Evolutionary conservation across 805 yeast species (phyloP).

Genomic region (Debaryomyces maramus): DNA sequence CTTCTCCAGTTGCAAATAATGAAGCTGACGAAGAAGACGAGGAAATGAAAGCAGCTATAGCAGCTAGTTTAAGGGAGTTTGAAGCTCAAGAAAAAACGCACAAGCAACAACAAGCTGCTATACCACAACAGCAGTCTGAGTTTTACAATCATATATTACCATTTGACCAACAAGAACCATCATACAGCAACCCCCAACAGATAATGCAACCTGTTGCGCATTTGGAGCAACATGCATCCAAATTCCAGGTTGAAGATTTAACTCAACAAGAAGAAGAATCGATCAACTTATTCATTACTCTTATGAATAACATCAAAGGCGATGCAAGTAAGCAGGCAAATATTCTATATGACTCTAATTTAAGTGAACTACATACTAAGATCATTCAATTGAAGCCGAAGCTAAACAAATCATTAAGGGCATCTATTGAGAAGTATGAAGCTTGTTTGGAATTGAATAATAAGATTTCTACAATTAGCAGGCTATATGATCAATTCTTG

Average conservation of each 20-base stretch:
- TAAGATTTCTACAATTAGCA: slow-evolving; percentile 71
- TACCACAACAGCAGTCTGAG: slow-evolving; percentile 19
- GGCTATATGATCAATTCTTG: slow-evolving; percentile 72
- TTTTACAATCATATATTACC: slow-evolving; percentile 32
- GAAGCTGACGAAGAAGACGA: slow-evolving; percentile 66
- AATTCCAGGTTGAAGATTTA: slow-evolving; percentile 32
- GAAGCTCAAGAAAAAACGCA: slow-evolving; percentile 33
- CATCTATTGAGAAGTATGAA: slow-evolving; percentile 63
- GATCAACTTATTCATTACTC: slow-evolving; percentile 65
- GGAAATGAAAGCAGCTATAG: slow-evolving; percentile 91
- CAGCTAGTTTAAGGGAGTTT: slow-evolving; percentile 80
- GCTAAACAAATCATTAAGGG: slow-evolving; percentile 57
- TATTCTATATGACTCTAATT: slow-evolving; percentile 46
- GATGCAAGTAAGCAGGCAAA: slow-evolving; percentile 43
- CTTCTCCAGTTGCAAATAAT: slow-evolving; percentile 17
- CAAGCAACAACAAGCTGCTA: slow-evolving; percentile 13
- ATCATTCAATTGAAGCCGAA: slow-evolving; percentile 69
- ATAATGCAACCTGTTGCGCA: slow-evolving; percentile 6
- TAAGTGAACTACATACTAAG: slow-evolving; percentile 58
- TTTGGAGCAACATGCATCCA: neutral
- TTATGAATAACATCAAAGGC: slow-evolving; percentile 53
- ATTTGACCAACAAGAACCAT: slow-evolving; percentile 9
- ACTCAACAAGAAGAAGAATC: slow-evolving; percentile 67
- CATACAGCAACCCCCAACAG: slow-evolving; percentile 8
- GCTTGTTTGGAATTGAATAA: slow-evolving; percentile 69